Percentiles rank a stretch among this genome's conserved stretches.
phyloP scores from a whole-genome alignment of 164 flowering plant species.

The Hamamelis virginiana region DNA sequence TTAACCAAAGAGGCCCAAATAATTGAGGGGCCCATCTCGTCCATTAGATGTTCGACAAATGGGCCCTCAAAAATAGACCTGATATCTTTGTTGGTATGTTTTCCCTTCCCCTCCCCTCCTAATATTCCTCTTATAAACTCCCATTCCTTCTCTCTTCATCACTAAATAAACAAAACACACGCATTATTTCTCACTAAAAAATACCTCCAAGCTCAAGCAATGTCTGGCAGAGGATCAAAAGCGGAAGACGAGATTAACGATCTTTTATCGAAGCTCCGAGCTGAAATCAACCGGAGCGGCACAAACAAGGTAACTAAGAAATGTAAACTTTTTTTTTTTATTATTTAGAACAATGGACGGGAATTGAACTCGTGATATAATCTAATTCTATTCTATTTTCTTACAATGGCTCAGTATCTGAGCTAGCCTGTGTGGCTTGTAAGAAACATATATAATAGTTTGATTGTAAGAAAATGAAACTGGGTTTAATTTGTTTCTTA shows the following conservation, averaged over 20 bases:
- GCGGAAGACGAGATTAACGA: conserved; percentile 26
- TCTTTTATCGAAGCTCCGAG: conserved; percentile 26
- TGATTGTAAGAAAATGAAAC: neutral
- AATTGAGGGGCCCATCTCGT: neutral
- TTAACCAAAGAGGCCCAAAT: neutral
- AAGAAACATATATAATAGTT: neutral
- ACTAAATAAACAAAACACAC: too few relatives aligned
- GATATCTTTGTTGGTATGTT: neutral
- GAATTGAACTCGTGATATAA: too few relatives aligned
- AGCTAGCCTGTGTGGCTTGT: too few relatives aligned
- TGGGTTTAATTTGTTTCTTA: neutral
- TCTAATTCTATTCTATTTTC: conserved; percentile 1
- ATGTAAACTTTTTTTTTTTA: neutral
- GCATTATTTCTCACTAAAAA: neutral
- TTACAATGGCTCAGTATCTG: too few relatives aligned
- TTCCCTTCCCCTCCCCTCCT: neutral
- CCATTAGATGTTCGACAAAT: neutral
- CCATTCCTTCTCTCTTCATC: neutral
- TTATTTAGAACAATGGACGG: neutral
- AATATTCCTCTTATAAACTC: neutral
- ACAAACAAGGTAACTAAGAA: conserved; percentile 16
- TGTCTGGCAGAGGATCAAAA: conserved; percentile 17
- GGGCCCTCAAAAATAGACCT: neutral
- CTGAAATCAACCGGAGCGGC: conserved; percentile 14
- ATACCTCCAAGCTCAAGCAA: neutral